A percentile compares a stretch with the other conserved stretches of the same genome.
These are phyloP conservation scores for Chaetomiaceae sp. DNA, from an alignment of 2,329 filamentous ascomycete genomes.

Conservation along the genomic window DNA sequence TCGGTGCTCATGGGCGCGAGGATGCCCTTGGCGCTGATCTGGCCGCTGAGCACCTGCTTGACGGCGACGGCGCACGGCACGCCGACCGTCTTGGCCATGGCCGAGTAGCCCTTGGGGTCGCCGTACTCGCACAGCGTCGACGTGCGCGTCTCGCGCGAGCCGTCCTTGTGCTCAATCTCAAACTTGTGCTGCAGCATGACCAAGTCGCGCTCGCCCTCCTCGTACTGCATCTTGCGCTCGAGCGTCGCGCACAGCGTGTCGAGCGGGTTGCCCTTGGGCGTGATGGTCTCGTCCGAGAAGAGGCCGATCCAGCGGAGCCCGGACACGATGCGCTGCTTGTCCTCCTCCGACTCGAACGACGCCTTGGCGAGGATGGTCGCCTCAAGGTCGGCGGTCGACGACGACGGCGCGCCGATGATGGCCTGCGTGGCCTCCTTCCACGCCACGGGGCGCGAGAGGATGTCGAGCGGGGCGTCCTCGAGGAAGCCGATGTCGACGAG, in stretches of 20 bases:
- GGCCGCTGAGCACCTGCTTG: constrained; percentile 71
- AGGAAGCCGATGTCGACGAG: constrained; percentile 91
- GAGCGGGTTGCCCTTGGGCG: constrained; percentile 70
- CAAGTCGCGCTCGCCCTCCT: constrained; percentile 75
- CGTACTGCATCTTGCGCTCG: constrained; percentile 87
- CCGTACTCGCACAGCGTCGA: constrained; percentile 82
- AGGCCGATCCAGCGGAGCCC: constrained; percentile 67
- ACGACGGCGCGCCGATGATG: constrained; percentile 65
- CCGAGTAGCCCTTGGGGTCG: constrained; percentile 68
- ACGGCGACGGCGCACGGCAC: constrained; percentile 60
- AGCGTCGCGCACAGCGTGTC: constrained; percentile 88
- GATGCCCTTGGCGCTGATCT: constrained; percentile 66
- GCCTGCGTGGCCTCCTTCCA: constrained; percentile 85
- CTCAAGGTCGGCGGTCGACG: constrained; percentile 63
- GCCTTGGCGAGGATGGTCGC: constrained; percentile 72
- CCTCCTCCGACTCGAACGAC: constrained; percentile 62
- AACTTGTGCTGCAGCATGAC: constrained; percentile 81
- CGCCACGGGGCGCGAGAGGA: constrained; percentile 60
- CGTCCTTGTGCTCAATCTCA: constrained; percentile 77
- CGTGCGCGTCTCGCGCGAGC: constrained; percentile 69
- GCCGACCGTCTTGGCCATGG: constrained; percentile 63
- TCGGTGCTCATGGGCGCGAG: constrained; percentile 69
- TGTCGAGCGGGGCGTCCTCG: constrained; percentile 60
- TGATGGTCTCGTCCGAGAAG: constrained; percentile 64
- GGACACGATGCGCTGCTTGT: constrained; percentile 64